Conservation (phyloP, 2,329 filamentous ascomycete species). For the Aspergillus ochraceoroseus region DNA sequence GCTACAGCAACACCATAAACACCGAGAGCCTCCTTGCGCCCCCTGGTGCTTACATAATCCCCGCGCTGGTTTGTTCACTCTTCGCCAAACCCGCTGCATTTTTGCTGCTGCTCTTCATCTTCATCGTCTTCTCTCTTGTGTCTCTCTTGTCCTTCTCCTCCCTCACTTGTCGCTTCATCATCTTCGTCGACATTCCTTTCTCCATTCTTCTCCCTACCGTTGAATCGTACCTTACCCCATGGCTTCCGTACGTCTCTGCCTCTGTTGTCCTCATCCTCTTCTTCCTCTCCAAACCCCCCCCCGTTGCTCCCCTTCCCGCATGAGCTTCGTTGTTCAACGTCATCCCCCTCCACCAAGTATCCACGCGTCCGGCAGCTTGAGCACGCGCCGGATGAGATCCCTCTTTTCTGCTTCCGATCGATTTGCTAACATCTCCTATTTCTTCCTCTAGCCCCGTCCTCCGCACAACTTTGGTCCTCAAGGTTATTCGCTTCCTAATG, state of each 20-base stretch:
- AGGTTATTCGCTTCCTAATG: conserved; percentile 47
- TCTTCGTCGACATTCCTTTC: conserved; percentile 3
- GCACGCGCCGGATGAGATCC: conserved; percentile 7
- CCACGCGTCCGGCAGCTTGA: conserved; percentile 12
- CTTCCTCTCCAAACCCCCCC: conserved; percentile 4
- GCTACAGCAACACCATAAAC: too few species aligned
- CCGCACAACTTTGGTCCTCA: conserved; percentile 42
- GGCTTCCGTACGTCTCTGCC: conserved; percentile 45
- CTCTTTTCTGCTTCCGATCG: neutral
- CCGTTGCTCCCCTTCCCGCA: conserved; percentile 3
- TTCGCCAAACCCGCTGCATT: conserved; percentile 15
- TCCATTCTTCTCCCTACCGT: conserved; percentile 13
- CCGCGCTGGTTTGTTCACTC: conserved; percentile 7
- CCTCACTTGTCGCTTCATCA: conserved; percentile 13
- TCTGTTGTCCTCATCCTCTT: conserved; percentile 16
- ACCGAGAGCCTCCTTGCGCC: conserved; percentile 7
- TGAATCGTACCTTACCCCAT: conserved; percentile 32
- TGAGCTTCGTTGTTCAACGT: conserved; percentile 22
- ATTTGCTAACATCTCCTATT: conserved; percentile 22
- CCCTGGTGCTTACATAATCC: conserved; percentile 21
- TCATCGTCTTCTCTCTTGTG: conserved; percentile 9
- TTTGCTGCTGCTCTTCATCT: conserved; percentile 21
- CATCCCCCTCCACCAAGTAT: conserved; percentile 11
- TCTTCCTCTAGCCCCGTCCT: conserved; percentile 39
- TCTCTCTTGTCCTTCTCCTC: conserved; percentile 18